A percentile compares a stretch with the other conserved stretches of the same genome.
phyloP scores from a whole-genome alignment of 345 rosid species.

The Acer negundo region DNA sequence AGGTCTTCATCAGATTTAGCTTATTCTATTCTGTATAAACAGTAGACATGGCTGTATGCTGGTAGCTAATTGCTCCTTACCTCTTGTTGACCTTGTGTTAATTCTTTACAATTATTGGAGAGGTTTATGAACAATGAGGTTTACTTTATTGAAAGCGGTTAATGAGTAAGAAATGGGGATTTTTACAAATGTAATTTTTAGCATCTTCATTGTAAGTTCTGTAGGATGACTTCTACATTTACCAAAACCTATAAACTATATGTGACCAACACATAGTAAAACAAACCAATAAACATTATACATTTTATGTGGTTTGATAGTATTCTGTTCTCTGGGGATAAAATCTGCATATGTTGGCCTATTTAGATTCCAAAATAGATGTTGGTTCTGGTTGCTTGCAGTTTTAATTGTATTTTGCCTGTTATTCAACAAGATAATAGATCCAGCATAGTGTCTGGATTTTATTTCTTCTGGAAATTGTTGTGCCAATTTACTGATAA shows the following conservation, averaged over 20 bases:
- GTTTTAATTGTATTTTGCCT: background rate
- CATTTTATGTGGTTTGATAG: background rate
- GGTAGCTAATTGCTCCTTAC: background rate
- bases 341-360: background rate
- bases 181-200: background rate
- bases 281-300: background rate
- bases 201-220: background rate
- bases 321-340: background rate
- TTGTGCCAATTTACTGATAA: constrained; percentile 1
- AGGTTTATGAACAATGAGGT: background rate
- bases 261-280: background rate
- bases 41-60: background rate
- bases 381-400: background rate
- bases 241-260: background rate
- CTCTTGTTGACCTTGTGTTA: background rate
- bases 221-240: background rate
- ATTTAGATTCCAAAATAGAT: constrained; percentile 4
- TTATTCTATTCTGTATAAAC: background rate
- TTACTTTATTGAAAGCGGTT: background rate
- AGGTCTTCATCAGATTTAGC: background rate
- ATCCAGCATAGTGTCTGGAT: background rate
- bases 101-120: background rate
- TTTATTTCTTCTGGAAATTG: background rate
- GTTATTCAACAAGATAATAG: background rate
- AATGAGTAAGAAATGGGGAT: background rate